These are phyloP conservation scores for Secale cereale DNA, from an alignment of 176 grass and related monocot genomes.

Conservation along the genomic window DNA sequence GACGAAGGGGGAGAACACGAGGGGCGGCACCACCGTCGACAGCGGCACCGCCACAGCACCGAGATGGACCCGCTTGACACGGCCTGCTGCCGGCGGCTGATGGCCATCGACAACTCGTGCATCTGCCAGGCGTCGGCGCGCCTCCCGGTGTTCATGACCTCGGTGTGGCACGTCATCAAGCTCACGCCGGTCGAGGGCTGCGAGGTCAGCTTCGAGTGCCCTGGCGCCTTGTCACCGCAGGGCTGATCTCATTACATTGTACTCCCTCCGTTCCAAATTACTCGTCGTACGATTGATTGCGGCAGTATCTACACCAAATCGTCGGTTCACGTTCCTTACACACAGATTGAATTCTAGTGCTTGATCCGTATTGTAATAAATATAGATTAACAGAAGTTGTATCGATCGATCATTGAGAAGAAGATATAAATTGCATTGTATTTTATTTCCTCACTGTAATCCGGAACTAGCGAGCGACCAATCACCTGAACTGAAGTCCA, in stretches of 20 bases:
- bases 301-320: neutral
- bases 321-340: neutral
- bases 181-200: slow-evolving; percentile 53
- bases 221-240: slow-evolving; percentile 13
- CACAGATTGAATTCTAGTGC: neutral
- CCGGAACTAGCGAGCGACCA: neutral
- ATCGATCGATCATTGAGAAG: neutral
- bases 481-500: neutral
- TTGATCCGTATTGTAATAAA: neutral
- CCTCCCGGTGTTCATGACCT: slow-evolving; percentile 57
- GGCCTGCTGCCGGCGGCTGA: slow-evolving; percentile 65
- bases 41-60: slow-evolving; percentile 34
- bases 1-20: neutral
- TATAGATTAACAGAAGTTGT: neutral
- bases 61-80: slow-evolving; percentile 49
- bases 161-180: slow-evolving; percentile 48
- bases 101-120: slow-evolving; percentile 64
- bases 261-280: too few species aligned
- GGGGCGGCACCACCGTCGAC: neutral
- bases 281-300: neutral
- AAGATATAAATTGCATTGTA: neutral
- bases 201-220: slow-evolving; percentile 60
- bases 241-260: neutral
- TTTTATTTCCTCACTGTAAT: neutral
- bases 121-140: slow-evolving; percentile 49